Conservation (phyloP, 345 rosid species). For the Populus alba region DNA sequence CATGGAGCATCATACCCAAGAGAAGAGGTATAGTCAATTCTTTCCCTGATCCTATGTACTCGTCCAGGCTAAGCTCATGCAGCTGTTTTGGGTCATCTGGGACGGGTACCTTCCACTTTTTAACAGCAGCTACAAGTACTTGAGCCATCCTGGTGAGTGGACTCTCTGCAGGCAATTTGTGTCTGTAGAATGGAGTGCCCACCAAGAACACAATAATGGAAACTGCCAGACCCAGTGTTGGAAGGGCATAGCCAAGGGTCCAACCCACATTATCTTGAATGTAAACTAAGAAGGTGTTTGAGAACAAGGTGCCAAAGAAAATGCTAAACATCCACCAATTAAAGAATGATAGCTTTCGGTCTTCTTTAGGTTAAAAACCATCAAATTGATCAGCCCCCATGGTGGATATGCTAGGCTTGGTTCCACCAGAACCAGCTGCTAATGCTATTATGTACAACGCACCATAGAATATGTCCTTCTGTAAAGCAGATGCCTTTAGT, state of each 20-base stretch:
- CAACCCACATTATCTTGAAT: conserved; percentile 59
- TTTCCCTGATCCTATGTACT: conserved; percentile 31
- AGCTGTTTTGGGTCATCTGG: conserved; percentile 43
- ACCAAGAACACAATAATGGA: conserved; percentile 39
- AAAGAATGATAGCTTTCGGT: conserved; percentile 61
- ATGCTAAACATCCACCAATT: conserved; percentile 74
- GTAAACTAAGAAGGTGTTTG: conserved; percentile 51
- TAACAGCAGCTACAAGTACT: conserved; percentile 48
- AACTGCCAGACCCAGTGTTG: conserved; percentile 46
- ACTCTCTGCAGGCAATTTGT: conserved; percentile 50
- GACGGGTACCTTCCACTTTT: conserved; percentile 33
- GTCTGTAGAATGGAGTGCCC: conserved; percentile 41
- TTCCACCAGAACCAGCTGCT: conserved; percentile 51
- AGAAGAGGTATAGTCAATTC: conserved; percentile 44
- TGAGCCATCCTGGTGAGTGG: conserved; percentile 46
- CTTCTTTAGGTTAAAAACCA: conserved; percentile 58
- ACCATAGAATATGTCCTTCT: conserved; percentile 37
- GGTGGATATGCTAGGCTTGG: conserved; percentile 63
- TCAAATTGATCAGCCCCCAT: conserved; percentile 67
- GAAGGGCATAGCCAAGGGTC: conserved; percentile 58
- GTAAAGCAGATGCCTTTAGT: conserved; percentile 32
- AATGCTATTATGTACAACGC: conserved; percentile 48
- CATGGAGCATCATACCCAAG: too few species aligned
- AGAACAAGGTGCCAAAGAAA: conserved; percentile 53
- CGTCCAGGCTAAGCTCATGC: conserved; percentile 41